A percentile compares a stretch with the other conserved stretches of the same genome.
These are phyloP conservation scores for Cladosporium sp. DNA, from an alignment of 2,329 filamentous ascomycete genomes.

Conservation along the genomic window DNA sequence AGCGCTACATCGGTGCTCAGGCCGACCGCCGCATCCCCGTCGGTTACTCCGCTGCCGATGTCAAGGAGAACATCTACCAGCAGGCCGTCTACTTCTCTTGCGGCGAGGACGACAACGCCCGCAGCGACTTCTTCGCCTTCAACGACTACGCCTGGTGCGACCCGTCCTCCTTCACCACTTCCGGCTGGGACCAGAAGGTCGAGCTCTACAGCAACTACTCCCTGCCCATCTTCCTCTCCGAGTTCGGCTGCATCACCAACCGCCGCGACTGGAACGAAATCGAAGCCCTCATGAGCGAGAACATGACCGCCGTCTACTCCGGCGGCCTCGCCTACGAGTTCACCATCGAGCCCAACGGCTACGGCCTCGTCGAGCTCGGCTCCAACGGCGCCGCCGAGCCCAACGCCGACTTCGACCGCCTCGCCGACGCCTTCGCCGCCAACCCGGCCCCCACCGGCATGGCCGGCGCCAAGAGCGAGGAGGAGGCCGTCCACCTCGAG, in stretches of 20 bases:
- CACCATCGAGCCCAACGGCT: conserved; percentile 69
- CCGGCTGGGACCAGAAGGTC: conserved; percentile 84
- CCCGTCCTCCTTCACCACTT: conserved; percentile 58
- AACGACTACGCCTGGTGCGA: conserved; percentile 87
- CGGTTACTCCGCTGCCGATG: conserved; percentile 79
- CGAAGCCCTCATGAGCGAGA: conserved; percentile 64
- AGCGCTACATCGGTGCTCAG: conserved; percentile 70
- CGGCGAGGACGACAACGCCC: conserved; percentile 65
- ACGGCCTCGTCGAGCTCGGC: conserved; percentile 66
- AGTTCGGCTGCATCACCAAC: conserved; percentile 84
- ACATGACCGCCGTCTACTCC: conserved; percentile 89
- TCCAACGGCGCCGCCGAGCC: conserved; percentile 49
- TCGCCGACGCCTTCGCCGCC: conserved; percentile 46
- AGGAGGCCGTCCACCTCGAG: conserved; percentile 38
- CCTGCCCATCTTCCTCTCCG: conserved; percentile 85
- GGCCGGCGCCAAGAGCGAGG: conserved; percentile 48
- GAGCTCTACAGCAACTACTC: conserved; percentile 80
- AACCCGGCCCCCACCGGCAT: conserved; percentile 50
- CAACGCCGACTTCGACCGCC: conserved; percentile 55
- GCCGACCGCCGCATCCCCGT: conserved; percentile 64
- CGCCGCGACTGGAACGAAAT: conserved; percentile 77
- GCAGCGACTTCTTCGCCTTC: conserved; percentile 82
- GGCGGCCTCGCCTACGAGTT: conserved; percentile 96
- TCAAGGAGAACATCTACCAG: conserved; percentile 75
- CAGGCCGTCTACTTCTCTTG: conserved; percentile 92